Conservation (phyloP, 352 stramenopile genomes). For the Phytophthora litchii region DNA sequence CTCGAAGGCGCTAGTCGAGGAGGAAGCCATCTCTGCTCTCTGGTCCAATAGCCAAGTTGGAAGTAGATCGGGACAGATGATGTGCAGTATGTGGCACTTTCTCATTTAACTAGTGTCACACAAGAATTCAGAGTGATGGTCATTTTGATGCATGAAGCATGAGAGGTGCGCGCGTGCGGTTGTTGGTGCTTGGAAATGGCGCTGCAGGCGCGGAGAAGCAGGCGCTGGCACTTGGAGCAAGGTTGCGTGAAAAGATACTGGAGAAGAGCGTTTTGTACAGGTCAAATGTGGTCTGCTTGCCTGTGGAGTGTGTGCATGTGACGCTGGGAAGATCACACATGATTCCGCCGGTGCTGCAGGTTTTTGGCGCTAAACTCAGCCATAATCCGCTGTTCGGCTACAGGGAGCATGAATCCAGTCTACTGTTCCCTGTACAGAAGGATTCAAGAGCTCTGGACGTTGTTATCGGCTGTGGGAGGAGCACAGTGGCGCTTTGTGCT, state of each 20-base stretch:
- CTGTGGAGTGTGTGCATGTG: slow-evolving; percentile 42
- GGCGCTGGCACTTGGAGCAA: slow-evolving; percentile 54
- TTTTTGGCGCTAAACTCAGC: slow-evolving; percentile 39
- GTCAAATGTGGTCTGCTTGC: not conserved
- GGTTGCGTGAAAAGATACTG: slow-evolving; percentile 33
- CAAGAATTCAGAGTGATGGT: not conserved
- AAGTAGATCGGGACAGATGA: not conserved
- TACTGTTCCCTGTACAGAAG: slow-evolving; percentile 6
- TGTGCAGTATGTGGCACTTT: slow-evolving; percentile 1
- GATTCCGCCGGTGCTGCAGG: slow-evolving; percentile 53
- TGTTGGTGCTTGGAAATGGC: slow-evolving; percentile 77
- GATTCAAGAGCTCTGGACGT: slow-evolving; percentile 30
- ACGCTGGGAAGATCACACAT: slow-evolving; percentile 31
- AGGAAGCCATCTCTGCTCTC: slow-evolving; percentile 16
- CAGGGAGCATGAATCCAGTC: slow-evolving; percentile 4
- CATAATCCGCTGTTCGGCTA: slow-evolving; percentile 64
- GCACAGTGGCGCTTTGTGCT: slow-evolving; percentile 68
- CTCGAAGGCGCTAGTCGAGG: slow-evolving; percentile 38
- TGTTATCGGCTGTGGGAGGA: slow-evolving; percentile 73
- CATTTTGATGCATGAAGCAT: slow-evolving; percentile 8
- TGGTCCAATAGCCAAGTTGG: slow-evolving; percentile 13
- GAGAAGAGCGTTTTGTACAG: not conserved
- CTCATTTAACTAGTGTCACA: slow-evolving; percentile 12
- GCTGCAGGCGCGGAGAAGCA: slow-evolving; percentile 81
- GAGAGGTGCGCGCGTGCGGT: slow-evolving; percentile 25